Base-by-base conservation (phyloP, 306 rosid species). In the Medicago lupulina region DNA sequence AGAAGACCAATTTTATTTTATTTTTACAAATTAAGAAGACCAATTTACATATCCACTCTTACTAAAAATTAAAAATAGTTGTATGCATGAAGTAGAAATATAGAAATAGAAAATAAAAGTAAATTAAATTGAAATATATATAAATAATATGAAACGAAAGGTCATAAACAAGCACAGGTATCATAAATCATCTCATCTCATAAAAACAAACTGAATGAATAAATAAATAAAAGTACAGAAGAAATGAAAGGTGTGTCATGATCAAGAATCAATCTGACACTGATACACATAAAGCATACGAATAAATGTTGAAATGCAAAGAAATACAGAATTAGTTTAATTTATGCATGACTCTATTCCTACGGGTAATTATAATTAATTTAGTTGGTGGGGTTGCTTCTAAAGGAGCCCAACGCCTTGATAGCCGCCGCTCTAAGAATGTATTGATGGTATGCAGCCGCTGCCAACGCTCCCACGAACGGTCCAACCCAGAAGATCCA, bases 401-500 rank as follows among this genome's bases (percentile, higher is more conserved):
- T 78, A 90, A 93, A 93, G 0, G 97, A 93, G 8, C 93, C 97
- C 88, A 89, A 83, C 3, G 98, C 97, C 73, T 90, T 93, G 69
- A 89, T 84, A 50, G 95, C 97, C 1, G 88, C 97, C 7, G 97
- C 97, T 50, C 97, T 85, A 25, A 93, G 88, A 10, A 93, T 85
- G 83, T 83, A 93, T 81, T 93, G 97, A 84, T 93, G 97, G 87
- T 93, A 93, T 1, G 91, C 93, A 2, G 98, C 98, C 0, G 98
- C 98, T 0, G 86, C 89, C 76, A 85, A 57, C 0, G 97, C 98
- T 77, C 98, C 98, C 3, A 90, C 75, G 15, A 90, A 85, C 6
- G 98, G 98, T 7, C 98, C 95, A 34, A 88, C 95, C 98, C 97
- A 93, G 78, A 93, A 93, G 73, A 93, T 89, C 98, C 96, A 90